Percentiles rank a stretch among this genome's conserved stretches.
Evolutionary conservation across 169 alveolate species (phyloP).

Genomic region (Eimeria sp.): DNA sequence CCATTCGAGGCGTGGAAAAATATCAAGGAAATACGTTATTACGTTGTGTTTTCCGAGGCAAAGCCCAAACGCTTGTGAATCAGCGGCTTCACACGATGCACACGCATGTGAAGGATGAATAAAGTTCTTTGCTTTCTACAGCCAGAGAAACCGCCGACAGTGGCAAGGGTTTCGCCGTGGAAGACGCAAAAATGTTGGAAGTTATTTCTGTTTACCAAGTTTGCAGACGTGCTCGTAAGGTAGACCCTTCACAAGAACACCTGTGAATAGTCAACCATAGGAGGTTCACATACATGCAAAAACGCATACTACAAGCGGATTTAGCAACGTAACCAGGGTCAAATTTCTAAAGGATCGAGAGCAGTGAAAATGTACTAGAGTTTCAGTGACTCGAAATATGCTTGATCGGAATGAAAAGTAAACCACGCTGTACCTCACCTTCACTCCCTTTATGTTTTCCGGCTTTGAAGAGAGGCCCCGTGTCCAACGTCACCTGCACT

Average conservation of each 20-base stretch:
- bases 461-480: conserved; percentile 76
- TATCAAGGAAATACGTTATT: neutral
- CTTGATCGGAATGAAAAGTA: neutral
- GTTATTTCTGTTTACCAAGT: neutral
- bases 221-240: conserved; percentile 82
- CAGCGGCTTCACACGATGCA: neutral
- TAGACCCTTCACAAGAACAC: conserved; percentile 57
- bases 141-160: neutral
- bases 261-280: neutral
- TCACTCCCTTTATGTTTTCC: neutral
- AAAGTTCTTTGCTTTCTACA: neutral
- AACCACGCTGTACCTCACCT: neutral
- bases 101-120: neutral
- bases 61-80: neutral
- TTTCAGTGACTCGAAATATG: neutral
- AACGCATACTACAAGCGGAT: neutral
- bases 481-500: conserved; percentile 37
- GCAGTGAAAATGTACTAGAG: neutral
- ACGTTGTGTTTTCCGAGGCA: neutral
- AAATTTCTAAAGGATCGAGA: neutral
- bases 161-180: neutral
- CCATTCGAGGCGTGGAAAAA: neutral
- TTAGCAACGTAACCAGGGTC: neutral
- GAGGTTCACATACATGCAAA: neutral
- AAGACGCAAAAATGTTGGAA: neutral